phyloP scores from a whole-genome alignment of 768 basidiomycete genomes.

The Russula griseocarnosa region DNA sequence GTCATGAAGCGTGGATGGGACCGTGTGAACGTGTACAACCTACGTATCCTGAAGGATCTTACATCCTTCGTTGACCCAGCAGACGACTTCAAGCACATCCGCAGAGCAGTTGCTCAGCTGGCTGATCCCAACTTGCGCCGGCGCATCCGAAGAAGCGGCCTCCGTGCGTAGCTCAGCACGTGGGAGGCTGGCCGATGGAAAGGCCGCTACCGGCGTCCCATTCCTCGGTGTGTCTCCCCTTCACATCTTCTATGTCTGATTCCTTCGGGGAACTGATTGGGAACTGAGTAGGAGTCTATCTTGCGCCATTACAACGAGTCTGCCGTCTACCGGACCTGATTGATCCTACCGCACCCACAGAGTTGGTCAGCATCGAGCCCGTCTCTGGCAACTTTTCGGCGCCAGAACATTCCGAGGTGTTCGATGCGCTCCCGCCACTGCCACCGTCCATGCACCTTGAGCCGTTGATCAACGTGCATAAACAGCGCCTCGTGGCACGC shows the following conservation, averaged over 20 bases:
- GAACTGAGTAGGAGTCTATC: slow-evolving; percentile 56
- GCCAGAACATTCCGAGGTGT: slow-evolving; percentile 75
- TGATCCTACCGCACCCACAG: slow-evolving; percentile 76
- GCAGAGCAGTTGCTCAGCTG: slow-evolving; percentile 58
- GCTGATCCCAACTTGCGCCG: slow-evolving; percentile 60
- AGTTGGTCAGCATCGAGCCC: slow-evolving; percentile 60
- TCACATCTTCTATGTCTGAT: not conserved
- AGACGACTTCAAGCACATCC: slow-evolving; percentile 73
- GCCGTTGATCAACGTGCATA: slow-evolving; percentile 84
- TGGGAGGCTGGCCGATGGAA: slow-evolving; percentile 40
- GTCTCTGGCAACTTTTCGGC: slow-evolving; percentile 59
- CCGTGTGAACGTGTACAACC: slow-evolving; percentile 65
- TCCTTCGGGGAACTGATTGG: not conserved
- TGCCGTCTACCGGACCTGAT: slow-evolving; percentile 72
- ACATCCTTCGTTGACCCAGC: slow-evolving; percentile 57
- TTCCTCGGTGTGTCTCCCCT: slow-evolving; percentile 60
- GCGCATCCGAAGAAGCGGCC: slow-evolving; percentile 47
- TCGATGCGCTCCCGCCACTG: slow-evolving; percentile 64
- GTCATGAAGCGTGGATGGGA: slow-evolving; percentile 64
- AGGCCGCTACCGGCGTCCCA: slow-evolving; percentile 65
- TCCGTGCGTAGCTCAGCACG: slow-evolving; percentile 37
- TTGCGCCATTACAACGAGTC: slow-evolving; percentile 63
- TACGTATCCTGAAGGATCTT: slow-evolving; percentile 68
- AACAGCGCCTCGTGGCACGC: slow-evolving; percentile 75
- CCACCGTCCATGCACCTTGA: slow-evolving; percentile 77